phyloP scores from a whole-genome alignment of 805 yeast species.

The Babjeviella inositovora region DNA sequence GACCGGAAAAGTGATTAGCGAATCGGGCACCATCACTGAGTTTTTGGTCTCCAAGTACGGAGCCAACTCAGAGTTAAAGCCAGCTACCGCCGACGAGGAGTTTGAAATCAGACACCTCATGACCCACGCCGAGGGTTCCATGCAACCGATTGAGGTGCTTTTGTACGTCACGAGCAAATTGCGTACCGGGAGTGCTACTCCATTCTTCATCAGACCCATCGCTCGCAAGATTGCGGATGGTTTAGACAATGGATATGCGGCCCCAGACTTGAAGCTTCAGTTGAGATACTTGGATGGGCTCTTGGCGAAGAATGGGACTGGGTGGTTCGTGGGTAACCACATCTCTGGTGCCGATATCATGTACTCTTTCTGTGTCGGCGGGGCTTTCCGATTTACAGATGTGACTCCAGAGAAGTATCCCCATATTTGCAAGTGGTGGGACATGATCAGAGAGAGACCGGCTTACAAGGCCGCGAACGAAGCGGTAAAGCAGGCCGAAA shows the following conservation, averaged over 20 bases:
- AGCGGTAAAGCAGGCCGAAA: no score
- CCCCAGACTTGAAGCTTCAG: conserved; percentile 23
- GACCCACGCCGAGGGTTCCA: conserved; percentile 46
- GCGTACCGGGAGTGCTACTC: conserved; percentile 25
- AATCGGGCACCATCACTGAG: conserved; percentile 42
- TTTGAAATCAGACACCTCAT: conserved; percentile 31
- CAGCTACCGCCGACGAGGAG: conserved; percentile 18
- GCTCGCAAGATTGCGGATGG: conserved; percentile 23
- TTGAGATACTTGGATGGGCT: conserved; percentile 22
- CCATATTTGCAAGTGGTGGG: conserved; percentile 7
- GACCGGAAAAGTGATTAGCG: conserved; percentile 22
- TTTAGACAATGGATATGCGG: conserved; percentile 29
- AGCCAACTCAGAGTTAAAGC: conserved; percentile 15
- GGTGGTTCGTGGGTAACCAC: conserved; percentile 29
- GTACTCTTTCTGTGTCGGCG: conserved; percentile 24
- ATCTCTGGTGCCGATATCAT: conserved; percentile 44
- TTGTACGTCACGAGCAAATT: conserved; percentile 13
- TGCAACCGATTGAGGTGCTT: conserved; percentile 23
- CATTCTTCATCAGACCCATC: conserved; percentile 28
- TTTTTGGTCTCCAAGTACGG: conserved; percentile 37
- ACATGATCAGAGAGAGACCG: conserved; percentile 8
- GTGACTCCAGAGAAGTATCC: conserved; percentile 8
- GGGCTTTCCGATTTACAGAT: conserved; percentile 6
- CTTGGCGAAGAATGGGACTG: conserved; percentile 15
- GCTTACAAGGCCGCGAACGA: conserved; percentile 4